Percentiles rank a stretch among this genome's conserved stretches.
Conservation (phyloP, 2,329 filamentous ascomycete species). For the Catunica adiposa region DNA sequence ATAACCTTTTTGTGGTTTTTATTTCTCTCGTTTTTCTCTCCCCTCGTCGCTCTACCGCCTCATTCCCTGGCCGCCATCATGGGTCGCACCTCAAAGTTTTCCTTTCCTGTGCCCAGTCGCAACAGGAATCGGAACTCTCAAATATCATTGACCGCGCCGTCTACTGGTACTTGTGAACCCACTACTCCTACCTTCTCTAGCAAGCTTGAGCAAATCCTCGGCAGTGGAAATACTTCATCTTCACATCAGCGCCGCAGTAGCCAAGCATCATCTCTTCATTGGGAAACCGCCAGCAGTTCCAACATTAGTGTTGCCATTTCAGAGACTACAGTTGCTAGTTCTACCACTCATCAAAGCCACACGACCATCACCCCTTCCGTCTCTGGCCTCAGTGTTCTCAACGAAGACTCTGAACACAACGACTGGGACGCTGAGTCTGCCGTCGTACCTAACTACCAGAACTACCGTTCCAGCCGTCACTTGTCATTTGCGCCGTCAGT, state of each 20-base stretch:
- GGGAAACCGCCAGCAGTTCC: constrained; percentile 6
- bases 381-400: constrained; percentile 7
- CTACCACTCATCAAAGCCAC: constrained; percentile 8
- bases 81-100: constrained; percentile 14
- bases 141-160: constrained; percentile 6
- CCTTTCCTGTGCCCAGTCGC: constrained; percentile 13
- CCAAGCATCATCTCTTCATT: constrained; percentile 1
- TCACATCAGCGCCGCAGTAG: not conserved
- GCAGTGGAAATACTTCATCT: not conserved
- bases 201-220: constrained; percentile 13
- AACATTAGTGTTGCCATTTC: constrained; percentile 8
- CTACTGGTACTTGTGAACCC: constrained; percentile 1
- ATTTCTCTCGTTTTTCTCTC: not conserved
- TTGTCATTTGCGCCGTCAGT: constrained; percentile 15
- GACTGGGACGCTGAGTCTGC: constrained; percentile 10
- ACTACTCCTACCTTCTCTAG: constrained; percentile 7
- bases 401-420: constrained; percentile 11
- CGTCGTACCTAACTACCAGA: constrained; percentile 7
- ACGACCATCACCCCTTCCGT: constrained; percentile 4
- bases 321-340: constrained; percentile 8
- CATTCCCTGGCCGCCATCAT: constrained; percentile 3
- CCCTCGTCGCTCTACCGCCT: not conserved
- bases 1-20: constrained; percentile 7
- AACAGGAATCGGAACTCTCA: constrained; percentile 11
- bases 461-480: constrained; percentile 2